A percentile compares a stretch with the other conserved stretches of the same genome.
These are phyloP conservation scores for Globisporangium barbulae DNA, from an alignment of 352 stramenopile species.

Conservation along the genomic window DNA sequence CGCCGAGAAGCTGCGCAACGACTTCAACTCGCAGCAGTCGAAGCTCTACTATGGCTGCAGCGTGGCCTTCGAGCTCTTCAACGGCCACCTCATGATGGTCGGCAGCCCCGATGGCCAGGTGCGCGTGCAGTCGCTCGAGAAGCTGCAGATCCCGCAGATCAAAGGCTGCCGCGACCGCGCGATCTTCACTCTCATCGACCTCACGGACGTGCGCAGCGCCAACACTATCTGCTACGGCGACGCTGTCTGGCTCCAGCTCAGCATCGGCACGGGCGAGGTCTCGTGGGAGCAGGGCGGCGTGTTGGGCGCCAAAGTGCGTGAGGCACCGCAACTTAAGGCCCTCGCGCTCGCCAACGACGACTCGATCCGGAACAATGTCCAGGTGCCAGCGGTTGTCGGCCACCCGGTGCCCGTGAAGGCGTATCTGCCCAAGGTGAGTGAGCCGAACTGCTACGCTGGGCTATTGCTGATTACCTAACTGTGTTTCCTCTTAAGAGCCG, in stretches of 20 bases:
- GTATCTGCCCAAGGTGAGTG: slow-evolving; percentile 65
- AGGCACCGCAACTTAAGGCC: slow-evolving; percentile 66
- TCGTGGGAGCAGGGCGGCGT: slow-evolving; percentile 76
- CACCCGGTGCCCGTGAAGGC: slow-evolving; percentile 57
- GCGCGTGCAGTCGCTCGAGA: slow-evolving; percentile 59
- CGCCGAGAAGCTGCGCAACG: slow-evolving; percentile 63
- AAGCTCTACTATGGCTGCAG: slow-evolving; percentile 67
- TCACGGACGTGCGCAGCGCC: slow-evolving; percentile 60
- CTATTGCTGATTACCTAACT: not conserved
- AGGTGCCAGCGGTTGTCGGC: slow-evolving; percentile 45
- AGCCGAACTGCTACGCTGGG: not conserved
- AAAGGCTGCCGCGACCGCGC: slow-evolving; percentile 51
- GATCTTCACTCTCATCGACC: slow-evolving; percentile 70
- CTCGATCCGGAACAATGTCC: slow-evolving; percentile 45
- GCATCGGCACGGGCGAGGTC: slow-evolving; percentile 53
- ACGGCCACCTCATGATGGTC: slow-evolving; percentile 73
- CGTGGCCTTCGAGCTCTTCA: slow-evolving; percentile 70
- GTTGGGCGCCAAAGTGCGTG: slow-evolving; percentile 67
- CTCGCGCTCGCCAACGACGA: slow-evolving; percentile 46
- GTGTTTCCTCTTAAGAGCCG: slow-evolving; percentile 30
- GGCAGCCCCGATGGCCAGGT: slow-evolving; percentile 56
- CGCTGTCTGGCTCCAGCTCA: slow-evolving; percentile 74
- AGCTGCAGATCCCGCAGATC: slow-evolving; percentile 42
- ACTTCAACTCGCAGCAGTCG: slow-evolving; percentile 64
- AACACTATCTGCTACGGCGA: slow-evolving; percentile 73